Evolutionary conservation across 1,139 yeast species (phyloP), one percentile per base, ranked within the genome.

Genomic region (Geotrichum carabidarum): DNA sequence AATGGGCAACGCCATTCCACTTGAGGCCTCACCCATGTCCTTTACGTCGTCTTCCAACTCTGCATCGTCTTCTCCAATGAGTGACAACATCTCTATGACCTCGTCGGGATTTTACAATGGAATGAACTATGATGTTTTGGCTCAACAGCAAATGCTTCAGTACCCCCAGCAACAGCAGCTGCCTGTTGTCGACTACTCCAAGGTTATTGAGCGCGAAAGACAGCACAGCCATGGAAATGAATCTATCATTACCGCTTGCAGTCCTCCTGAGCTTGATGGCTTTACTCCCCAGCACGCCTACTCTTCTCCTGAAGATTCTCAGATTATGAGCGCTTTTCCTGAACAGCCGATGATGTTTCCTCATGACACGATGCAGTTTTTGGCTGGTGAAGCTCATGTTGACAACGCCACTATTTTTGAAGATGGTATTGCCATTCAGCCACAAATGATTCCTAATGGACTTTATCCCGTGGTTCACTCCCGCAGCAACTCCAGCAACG

Each of bases 381-480:
- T 44, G 38, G 7, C 22, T n/a, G 12, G n/a, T 32, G 47, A 31
- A 12, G n/a, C 9, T n/a, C 47, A 44, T 4, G 27, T 32, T 14
- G 47, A 44, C 47, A 44, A 44, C 14, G 37, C 38, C 9, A 30
- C n/a, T 18, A 17, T 41, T 18, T 22, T 22, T 17, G 47, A 27
- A 7, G 47, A 44, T 7, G 47, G 31, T 18, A 31, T 44, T 14
- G 30, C 47, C 22, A 22, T 27, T 7, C 47, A 31, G 3, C 27
- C 37, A 8, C 47, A 44, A 32, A 34, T 46, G 36, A 15, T 50
- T n/a, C 55, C 51, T 41, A 59, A 60, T 50, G 65, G 65, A 8
- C 44, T 61, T 4, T 62, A 62, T 50, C 64, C 65, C 2, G 50
- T 56, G 32, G 62, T 59, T 1, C 65, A 62, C 53, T 62, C 65